Conservation (phyloP, 257 asterid genomes). For the Solanum clarkiae region DNA sequence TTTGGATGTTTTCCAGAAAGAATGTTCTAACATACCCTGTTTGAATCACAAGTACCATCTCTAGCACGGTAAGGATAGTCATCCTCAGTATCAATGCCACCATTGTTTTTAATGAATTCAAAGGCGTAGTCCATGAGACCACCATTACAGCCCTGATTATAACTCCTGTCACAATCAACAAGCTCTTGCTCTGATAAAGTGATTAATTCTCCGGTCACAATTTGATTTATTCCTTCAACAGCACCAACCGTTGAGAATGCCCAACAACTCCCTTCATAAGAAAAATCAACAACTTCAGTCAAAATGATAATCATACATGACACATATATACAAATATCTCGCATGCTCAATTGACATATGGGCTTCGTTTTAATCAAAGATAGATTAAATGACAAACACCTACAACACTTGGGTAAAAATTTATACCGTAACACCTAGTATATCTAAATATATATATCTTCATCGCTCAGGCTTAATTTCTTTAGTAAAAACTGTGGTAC, state of each 20-base stretch:
- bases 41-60: conserved; percentile 48
- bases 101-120: conserved; percentile 53
- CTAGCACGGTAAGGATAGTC: conserved; percentile 69
- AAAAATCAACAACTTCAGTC: background rate
- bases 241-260: conserved; percentile 84
- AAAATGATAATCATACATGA: background rate
- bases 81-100: conserved; percentile 70
- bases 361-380: background rate
- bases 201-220: conserved; percentile 49
- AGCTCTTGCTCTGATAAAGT: conserved; percentile 79
- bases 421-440: background rate
- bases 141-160: conserved; percentile 78
- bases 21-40: conserved; percentile 24
- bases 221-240: conserved; percentile 77
- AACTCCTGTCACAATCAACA: conserved; percentile 56
- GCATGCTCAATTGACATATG: background rate
- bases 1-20: background rate
- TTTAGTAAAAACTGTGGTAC: background rate
- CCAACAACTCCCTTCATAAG: conserved; percentile 87
- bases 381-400: background rate
- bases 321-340: background rate
- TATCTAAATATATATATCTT: background rate
- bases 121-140: conserved; percentile 87
- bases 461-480: background rate
- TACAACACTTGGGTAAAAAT: background rate